Evolutionary conservation across 2,329 filamentous ascomycete species (phyloP).

Genomic region (Xylariomycetidae sp.): DNA sequence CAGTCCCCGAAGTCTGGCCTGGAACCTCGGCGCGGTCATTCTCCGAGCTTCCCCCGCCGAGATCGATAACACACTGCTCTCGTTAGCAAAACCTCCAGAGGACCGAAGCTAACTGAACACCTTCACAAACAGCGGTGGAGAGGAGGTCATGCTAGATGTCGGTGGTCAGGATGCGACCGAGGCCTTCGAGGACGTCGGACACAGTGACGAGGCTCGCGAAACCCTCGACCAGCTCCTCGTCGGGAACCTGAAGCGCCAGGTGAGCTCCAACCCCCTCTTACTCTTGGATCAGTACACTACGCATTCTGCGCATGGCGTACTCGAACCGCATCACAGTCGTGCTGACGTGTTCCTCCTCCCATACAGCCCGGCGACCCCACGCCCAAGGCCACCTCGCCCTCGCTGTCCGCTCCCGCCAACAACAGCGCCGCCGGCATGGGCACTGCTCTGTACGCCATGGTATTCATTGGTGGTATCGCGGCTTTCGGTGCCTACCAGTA

Average conservation of each 20-base stretch:
- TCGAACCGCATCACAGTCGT: no score
- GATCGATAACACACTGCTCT: no score
- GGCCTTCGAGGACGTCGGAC: conserved; percentile 97
- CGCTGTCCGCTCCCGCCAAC: conserved; percentile 44
- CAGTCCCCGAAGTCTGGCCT: neutral
- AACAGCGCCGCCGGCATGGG: conserved; percentile 55
- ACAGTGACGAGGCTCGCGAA: conserved; percentile 97
- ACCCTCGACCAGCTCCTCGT: conserved; percentile 74
- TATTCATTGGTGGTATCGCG: conserved; percentile 69
- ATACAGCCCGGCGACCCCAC: conserved; percentile 68
- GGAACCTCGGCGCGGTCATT: no score
- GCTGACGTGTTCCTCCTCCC: conserved; percentile 3
- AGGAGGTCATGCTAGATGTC: conserved; percentile 95
- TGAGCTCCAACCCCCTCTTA: conserved; percentile 37
- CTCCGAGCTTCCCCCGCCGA: no score
- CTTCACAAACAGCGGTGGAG: conserved; percentile 67
- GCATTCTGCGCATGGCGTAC: no score
- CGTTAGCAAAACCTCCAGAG: no score
- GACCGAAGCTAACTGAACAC: conserved; percentile 20
- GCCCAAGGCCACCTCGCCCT: conserved; percentile 53
- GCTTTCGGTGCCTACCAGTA: conserved; percentile 86
- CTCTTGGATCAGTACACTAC: no score
- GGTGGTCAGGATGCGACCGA: conserved; percentile 94
- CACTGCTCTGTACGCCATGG: conserved; percentile 72
- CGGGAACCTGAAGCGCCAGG: conserved; percentile 73